These are phyloP conservation scores for Pinus tabuliformis DNA, from an alignment of 75 land plant genomes.

Conservation along the genomic window DNA sequence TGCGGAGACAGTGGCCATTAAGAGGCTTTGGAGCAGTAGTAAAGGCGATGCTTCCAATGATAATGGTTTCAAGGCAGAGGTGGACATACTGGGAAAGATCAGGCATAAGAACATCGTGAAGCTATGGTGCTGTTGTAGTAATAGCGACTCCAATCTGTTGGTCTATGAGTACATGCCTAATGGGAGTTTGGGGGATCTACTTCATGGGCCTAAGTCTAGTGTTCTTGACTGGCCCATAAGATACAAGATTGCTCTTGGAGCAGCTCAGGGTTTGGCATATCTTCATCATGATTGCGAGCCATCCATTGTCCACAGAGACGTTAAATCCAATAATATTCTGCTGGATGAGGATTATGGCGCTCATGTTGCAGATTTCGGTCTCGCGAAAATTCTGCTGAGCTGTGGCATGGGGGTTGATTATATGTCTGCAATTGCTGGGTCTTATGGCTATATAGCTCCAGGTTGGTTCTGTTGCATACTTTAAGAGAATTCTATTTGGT, in stretches of 20 bases:
- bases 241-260: constrained; percentile 69
- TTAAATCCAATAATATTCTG: constrained; percentile 84
- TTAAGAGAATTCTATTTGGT: background rate
- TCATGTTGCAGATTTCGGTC: constrained; percentile 77
- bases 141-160: constrained; percentile 64
- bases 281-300: constrained; percentile 90
- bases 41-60: constrained; percentile 29
- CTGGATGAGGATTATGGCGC: constrained; percentile 64
- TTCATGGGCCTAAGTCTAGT: constrained; percentile 55
- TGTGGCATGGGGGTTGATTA: constrained; percentile 27
- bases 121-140: constrained; percentile 71
- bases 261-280: constrained; percentile 80
- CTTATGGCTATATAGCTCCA: constrained; percentile 94
- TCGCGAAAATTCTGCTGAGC: constrained; percentile 51
- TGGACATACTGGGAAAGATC: constrained; percentile 79
- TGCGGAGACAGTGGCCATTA: constrained; percentile 81
- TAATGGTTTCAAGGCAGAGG: constrained; percentile 78
- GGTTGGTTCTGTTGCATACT: constrained; percentile 27
- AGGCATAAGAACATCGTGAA: constrained; percentile 91
- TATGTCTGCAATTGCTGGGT: constrained; percentile 87
- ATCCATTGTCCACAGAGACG: constrained; percentile 80
- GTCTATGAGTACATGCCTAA: constrained; percentile 92
- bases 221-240: constrained; percentile 69
- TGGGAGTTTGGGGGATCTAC: constrained; percentile 84
- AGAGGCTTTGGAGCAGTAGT: constrained; percentile 60